phyloP scores from a whole-genome alignment of 2,329 filamentous ascomycete species.

The Westerdykella aurantiaca region DNA sequence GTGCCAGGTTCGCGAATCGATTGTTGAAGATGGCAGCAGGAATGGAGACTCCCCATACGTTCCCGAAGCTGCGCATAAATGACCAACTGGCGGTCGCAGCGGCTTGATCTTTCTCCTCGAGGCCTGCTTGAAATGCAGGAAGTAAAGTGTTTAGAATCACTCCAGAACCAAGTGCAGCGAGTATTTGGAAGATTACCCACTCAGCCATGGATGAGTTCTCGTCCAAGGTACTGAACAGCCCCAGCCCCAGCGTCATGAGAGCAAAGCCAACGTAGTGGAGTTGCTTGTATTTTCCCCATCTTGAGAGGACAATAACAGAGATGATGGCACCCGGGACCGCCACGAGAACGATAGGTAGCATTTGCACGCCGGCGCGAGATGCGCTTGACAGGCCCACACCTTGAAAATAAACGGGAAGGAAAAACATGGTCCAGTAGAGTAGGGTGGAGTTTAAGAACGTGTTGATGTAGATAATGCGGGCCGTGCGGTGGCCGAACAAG shows the following conservation, averaged over 20 bases:
- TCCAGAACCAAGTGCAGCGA: constrained; percentile 16
- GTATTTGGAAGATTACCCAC: constrained; percentile 8
- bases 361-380: constrained; percentile 26
- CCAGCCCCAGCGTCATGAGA: constrained; percentile 1
- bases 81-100: constrained; percentile 6
- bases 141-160: constrained; percentile 41
- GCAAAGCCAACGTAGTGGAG: constrained; percentile 2
- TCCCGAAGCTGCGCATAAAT: constrained; percentile 12
- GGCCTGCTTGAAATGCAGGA: constrained; percentile 27
- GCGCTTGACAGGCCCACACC: constrained; percentile 16
- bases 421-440: constrained; percentile 36
- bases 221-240: constrained; percentile 4
- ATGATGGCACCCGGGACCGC: constrained; percentile 2
- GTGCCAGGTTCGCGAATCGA: background rate
- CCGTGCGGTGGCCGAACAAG: constrained; percentile 41
- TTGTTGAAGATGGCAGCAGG: constrained; percentile 12
- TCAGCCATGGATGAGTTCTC: background rate
- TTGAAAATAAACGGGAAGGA: constrained; percentile 33
- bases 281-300: constrained; percentile 23
- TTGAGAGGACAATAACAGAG: background rate
- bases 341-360: constrained; percentile 23
- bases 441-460: constrained; percentile 38
- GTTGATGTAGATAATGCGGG: constrained; percentile 23
- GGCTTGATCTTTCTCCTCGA: constrained; percentile 12
- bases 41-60: constrained; percentile 11